These are phyloP conservation scores for Diddensiella caesifluorescens DNA, from an alignment of 805 yeast genomes.

Conservation along the genomic window DNA sequence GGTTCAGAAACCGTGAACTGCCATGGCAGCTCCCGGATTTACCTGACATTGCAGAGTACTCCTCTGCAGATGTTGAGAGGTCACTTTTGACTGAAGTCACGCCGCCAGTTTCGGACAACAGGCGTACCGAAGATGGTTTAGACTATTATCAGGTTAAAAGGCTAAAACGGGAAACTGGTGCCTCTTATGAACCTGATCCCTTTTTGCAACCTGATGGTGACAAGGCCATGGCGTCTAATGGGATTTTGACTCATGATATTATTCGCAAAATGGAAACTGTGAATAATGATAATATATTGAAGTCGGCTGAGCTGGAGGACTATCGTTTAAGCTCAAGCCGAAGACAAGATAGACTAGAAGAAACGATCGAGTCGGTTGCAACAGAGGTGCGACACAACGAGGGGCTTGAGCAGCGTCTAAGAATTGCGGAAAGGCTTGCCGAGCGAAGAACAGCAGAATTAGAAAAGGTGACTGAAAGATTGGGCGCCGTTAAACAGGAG, in stretches of 20 bases:
- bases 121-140: background rate
- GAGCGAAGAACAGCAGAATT: conserved; percentile 24
- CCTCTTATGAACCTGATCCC: conserved; percentile 8
- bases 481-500: conserved; percentile 29
- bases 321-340: conserved; percentile 38
- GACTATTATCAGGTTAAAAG: conserved; percentile 22
- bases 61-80: conserved; percentile 71
- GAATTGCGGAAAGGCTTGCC: conserved; percentile 24
- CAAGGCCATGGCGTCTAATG: conserved; percentile 2
- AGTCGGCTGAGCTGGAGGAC: conserved; percentile 44
- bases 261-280: conserved; percentile 50
- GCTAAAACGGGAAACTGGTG: conserved; percentile 18
- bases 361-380: conserved; percentile 40
- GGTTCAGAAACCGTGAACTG: conserved; percentile 45
- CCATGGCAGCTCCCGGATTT: conserved; percentile 81
- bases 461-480: conserved; percentile 21
- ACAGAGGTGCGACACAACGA: conserved; percentile 44
- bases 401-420: conserved; percentile 27
- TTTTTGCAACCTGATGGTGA: conserved; percentile 7
- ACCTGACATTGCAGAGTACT: conserved; percentile 55
- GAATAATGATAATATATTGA: conserved; percentile 40
- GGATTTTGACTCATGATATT: conserved; percentile 55
- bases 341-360: conserved; percentile 42
- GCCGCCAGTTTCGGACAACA: conserved; percentile 12
- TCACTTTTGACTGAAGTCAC: conserved; percentile 35